These are phyloP conservation scores for Candida chilensis DNA, from an alignment of 805 yeast species.

Conservation along the genomic window DNA sequence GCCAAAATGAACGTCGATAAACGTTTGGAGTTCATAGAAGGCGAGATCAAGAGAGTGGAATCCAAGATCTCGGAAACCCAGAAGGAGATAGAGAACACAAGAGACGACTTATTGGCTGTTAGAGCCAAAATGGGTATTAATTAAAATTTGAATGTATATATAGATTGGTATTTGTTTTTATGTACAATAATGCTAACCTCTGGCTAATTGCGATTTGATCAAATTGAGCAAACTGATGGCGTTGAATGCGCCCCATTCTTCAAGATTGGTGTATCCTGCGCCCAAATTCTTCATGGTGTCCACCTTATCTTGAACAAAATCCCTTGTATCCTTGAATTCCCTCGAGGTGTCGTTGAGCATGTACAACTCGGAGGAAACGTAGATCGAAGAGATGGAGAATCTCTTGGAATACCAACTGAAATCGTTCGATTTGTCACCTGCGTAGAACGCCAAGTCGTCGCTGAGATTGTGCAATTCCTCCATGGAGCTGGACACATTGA, in stretches of 20 bases:
- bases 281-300: slow-evolving; percentile 46
- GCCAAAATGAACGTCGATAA: slow-evolving; percentile 80
- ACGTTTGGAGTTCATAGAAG: slow-evolving; percentile 78
- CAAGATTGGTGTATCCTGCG: slow-evolving; percentile 49
- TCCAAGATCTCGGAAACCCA: slow-evolving; percentile 51
- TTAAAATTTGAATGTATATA: no score
- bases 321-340: slow-evolving; percentile 46
- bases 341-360: slow-evolving; percentile 68
- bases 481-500: slow-evolving; percentile 44
- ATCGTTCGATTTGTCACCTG: slow-evolving; percentile 75
- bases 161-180: no score
- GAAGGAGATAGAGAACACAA: slow-evolving; percentile 43
- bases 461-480: slow-evolving; percentile 66
- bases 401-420: slow-evolving; percentile 93
- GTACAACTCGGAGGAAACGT: slow-evolving; percentile 69
- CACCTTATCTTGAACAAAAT: slow-evolving; percentile 56
- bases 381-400: slow-evolving; percentile 56
- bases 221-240: slow-evolving; percentile 58
- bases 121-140: slow-evolving; percentile 28
- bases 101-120: slow-evolving; percentile 43
- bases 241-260: slow-evolving; percentile 71
- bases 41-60: slow-evolving; percentile 73
- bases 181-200: no score
- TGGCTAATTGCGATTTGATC: slow-evolving; percentile 56
- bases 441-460: slow-evolving; percentile 75